Base-by-base conservation (phyloP, 2,329 filamentous ascomycete species). In the Phialophora expanda region DNA sequence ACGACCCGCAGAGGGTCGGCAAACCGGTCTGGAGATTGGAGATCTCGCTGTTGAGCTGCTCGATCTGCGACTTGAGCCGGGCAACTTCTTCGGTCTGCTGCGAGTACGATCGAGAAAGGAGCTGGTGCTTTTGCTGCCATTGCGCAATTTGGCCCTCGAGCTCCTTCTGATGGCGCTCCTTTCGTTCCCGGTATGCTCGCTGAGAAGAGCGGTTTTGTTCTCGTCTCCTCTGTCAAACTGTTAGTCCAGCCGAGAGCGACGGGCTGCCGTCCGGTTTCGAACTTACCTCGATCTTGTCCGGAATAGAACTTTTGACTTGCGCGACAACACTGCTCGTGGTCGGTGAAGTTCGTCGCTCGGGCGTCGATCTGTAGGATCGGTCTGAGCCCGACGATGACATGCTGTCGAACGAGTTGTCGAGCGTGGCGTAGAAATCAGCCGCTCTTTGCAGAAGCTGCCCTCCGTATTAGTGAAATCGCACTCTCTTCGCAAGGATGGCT, bases 111-210 rank as follows among this genome's bases (percentile, higher is more conserved):
- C 61, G 65, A 20, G 66, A 61, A 12, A 71, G 57, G 9, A 56
- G 51, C 44, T 70, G 64, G 44, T 71, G 70, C 56, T 70, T 71
- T 44, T 69, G 62, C 57, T 70, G 67, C 70, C 70, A 71, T 44
- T 70, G 58, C 9, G 61, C 44, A 28, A 71, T 70, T 51, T 70
- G 66, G 64, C 88, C 86, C 79, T 98, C 93, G 32, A 98, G 89
- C 68, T 97, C 93, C 76, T 93, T 93, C 69, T 97, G 93, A 74
- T 96, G 93, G 63, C 90, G 90, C 77, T 98, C 94, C 78, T 98
- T 98, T 73, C 94, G 90, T 78, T 98, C 94, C 65, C 94, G 92
- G 78, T 98, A 98, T 44, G 95, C 94, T 73, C 94, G 90, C 84
- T 98, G 94, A 9, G 70, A 71, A n/a, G 69, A 68, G 26, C 68